Conservation (phyloP, 1,139 yeast genomes). For the Blastobotrys petasosporus region DNA sequence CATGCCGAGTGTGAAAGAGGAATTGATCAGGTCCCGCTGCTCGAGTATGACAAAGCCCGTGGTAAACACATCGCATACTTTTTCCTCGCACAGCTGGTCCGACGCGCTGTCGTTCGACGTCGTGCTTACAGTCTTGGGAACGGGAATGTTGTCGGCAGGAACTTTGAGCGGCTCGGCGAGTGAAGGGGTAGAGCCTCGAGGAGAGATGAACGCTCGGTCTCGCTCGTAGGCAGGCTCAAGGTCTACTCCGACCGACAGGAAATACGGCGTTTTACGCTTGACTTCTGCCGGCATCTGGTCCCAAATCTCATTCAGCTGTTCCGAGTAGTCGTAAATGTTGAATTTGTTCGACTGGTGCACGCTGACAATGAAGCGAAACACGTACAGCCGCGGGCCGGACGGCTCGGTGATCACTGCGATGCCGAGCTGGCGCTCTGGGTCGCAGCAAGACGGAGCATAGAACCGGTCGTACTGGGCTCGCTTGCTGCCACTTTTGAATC, state of each 20-base stretch:
- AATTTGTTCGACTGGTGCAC: neutral
- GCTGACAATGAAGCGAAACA: neutral
- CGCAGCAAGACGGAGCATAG: too few species aligned
- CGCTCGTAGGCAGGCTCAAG: neutral
- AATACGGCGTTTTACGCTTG: slow-evolving; percentile 3
- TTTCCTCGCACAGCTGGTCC: too few species aligned
- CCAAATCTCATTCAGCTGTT: slow-evolving; percentile 9
- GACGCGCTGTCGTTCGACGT: neutral
- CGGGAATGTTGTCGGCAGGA: neutral
- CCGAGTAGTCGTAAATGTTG: neutral
- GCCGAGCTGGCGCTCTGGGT: neutral
- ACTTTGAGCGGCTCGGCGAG: neutral
- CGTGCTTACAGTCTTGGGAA: neutral
- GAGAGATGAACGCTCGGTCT: neutral
- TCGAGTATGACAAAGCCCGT: too few species aligned
- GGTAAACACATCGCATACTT: too few species aligned
- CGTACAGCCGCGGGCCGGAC: slow-evolving; percentile 5
- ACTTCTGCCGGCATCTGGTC: slow-evolving; percentile 9
- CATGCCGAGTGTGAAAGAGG: too few species aligned
- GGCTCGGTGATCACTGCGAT: slow-evolving; percentile 8
- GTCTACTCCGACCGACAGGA: neutral
- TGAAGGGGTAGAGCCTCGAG: neutral
- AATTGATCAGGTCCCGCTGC: too few species aligned
- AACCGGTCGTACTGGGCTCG: too few species aligned
- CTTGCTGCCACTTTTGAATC: too few species aligned